These are phyloP conservation scores for Myxozyma geophila DNA, from an alignment of 805 yeast genomes.

Conservation along the genomic window DNA sequence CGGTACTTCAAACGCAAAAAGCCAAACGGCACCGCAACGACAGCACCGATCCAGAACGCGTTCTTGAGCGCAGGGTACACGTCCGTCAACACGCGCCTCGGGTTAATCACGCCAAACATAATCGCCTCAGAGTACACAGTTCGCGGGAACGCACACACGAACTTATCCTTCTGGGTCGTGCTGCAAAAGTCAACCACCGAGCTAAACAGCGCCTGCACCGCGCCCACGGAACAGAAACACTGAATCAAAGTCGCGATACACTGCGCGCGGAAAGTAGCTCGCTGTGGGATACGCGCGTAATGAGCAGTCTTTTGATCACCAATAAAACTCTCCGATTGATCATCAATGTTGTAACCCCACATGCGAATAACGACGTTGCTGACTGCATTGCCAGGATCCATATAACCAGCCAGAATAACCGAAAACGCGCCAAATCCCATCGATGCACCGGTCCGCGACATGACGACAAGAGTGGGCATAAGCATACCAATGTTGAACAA, in stretches of 20 bases:
- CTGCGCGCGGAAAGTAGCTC: conserved; percentile 50
- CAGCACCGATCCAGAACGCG: conserved; percentile 24
- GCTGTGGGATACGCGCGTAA: conserved; percentile 52
- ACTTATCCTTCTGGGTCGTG: conserved; percentile 22
- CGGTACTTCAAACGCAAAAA: conserved; percentile 18
- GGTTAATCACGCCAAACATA: conserved; percentile 26
- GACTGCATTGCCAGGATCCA: conserved; percentile 55
- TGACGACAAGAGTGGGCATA: conserved; percentile 42
- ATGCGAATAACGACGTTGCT: conserved; percentile 59
- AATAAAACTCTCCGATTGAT: conserved; percentile 66
- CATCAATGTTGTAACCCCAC: conserved; percentile 61
- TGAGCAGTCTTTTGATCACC: conserved; percentile 62
- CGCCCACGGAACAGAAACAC: conserved; percentile 19
- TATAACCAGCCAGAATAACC: conserved; percentile 30
- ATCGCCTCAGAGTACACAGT: conserved; percentile 26
- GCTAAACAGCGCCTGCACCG: conserved; percentile 20
- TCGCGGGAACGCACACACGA: conserved; percentile 21
- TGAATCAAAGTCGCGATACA: conserved; percentile 25
- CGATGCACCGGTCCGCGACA: conserved; percentile 49
- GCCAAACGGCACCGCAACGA: conserved; percentile 25
- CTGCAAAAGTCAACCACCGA: conserved; percentile 21
- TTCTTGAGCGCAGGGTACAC: conserved; percentile 25
- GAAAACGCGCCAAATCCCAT: conserved; percentile 45
- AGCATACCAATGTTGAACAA: conserved; percentile 42
- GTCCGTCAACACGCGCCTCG: conserved; percentile 20